Base-by-base conservation (phyloP, 139 green algal genomes). In the Micractinium sp. region DNA sequence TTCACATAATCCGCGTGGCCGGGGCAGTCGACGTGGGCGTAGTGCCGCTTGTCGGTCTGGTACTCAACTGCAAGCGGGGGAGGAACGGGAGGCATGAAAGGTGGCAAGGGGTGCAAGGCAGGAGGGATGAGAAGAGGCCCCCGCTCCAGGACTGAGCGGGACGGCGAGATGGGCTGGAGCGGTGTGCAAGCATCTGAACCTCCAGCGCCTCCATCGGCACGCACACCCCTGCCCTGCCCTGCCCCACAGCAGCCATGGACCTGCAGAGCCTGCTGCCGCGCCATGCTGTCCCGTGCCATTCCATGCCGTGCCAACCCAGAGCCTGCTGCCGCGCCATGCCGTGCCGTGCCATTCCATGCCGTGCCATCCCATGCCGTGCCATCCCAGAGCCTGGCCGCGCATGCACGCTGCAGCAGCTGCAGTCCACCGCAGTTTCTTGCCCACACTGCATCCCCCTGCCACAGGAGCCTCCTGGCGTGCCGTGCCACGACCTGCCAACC, bases 1-100 rank as follows among this genome's bases (percentile, higher is more conserved):
- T 99, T 99, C 13, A 99, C 98, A 87, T 99, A 99, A 92, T 99
- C 98, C 1, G 98, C 98, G 90, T 99, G 98, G 1, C 98, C 98
- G 0, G 98, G 98, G 93, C 98, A 99, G 94, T 99, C 98, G 53
- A 99, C 98, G 88, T 99, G 98, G 16, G 97, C 98, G 90, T 99
- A 99, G 90, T 99, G 98, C 36, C 98, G 94, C 86, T 96, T 96
- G 19, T 98, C 96, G 14, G 98, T 99, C 91, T 99, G 92, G 90
- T 99, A 99, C 93, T 99, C 98, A 22, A 99, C 97, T 96, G 95
- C 92, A 93, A 16, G n/a, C 14, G 23, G 31, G 16, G 22, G 23
- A 22, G 71, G 31, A 60, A 12, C 7, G 80, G 19, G 22, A 1
- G 0, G 18, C 53, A 87, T 33, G 2, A 76, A 86, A 23, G 69